Conservation (phyloP, 164 flowering plant species). For the Magnolia officinalis region DNA sequence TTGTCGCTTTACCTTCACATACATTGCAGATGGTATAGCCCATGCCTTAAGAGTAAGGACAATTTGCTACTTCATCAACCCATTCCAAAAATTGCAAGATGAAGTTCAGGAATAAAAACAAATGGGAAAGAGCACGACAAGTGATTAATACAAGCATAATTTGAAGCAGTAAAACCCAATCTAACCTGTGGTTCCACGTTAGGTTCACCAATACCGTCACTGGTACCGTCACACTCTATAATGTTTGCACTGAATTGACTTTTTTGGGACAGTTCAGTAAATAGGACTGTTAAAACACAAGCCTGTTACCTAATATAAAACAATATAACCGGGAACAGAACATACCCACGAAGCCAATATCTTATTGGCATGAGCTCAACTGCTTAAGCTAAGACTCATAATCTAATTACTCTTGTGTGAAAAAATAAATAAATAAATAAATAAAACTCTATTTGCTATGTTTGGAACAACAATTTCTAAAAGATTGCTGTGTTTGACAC, state of each 20-base stretch:
- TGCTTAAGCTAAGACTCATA: too few species aligned
- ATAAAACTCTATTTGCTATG: too few species aligned
- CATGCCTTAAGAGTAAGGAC: constrained; percentile 87
- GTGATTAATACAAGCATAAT: neutral
- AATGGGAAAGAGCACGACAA: neutral
- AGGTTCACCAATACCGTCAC: constrained; percentile 89
- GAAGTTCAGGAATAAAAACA: neutral
- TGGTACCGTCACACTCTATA: constrained; percentile 53
- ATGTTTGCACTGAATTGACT: neutral
- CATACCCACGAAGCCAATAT: too few species aligned
- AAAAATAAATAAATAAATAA: too few species aligned
- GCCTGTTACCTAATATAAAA: too few species aligned
- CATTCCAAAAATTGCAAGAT: constrained; percentile 88
- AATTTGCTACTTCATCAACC: constrained; percentile 71
- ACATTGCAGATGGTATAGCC: constrained; percentile 69
- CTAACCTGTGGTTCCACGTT: constrained; percentile 83
- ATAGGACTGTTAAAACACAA: too few species aligned
- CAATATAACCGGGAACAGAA: too few species aligned
- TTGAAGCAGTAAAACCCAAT: neutral
- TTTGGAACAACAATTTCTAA: too few species aligned
- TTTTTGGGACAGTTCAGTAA: too few species aligned
- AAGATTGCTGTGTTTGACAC: too few species aligned
- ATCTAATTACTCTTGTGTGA: too few species aligned
- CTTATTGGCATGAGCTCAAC: too few species aligned
- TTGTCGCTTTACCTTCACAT: constrained; percentile 46